A percentile compares a stretch with the other conserved stretches of the same genome.
These are phyloP conservation scores for Phytophthora pistaciae DNA, from an alignment of 352 stramenopile genomes.

Conservation along the genomic window DNA sequence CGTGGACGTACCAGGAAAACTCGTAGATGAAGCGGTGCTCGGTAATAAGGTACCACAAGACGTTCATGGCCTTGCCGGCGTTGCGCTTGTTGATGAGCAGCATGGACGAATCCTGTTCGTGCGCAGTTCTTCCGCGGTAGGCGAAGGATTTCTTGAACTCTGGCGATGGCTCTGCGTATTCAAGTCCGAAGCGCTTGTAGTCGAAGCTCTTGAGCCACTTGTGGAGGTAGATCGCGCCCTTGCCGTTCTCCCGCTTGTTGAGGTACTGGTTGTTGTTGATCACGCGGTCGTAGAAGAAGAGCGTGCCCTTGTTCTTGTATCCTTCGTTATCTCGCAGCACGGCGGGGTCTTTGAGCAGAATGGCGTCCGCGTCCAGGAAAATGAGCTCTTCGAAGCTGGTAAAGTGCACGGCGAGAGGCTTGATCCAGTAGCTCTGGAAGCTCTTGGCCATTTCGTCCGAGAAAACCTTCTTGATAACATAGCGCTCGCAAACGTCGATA, in stretches of 20 bases:
- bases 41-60: slow-evolving; percentile 77
- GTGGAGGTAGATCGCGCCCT: slow-evolving; percentile 48
- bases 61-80: slow-evolving; percentile 49
- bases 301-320: slow-evolving; percentile 57
- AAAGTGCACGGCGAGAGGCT: slow-evolving; percentile 55
- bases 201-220: slow-evolving; percentile 61
- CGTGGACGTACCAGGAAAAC: slow-evolving; percentile 59
- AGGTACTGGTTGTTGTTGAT: slow-evolving; percentile 66
- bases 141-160: slow-evolving; percentile 53
- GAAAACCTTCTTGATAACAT: slow-evolving; percentile 40
- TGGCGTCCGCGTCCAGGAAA: slow-evolving; percentile 57
- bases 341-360: slow-evolving; percentile 49
- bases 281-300: slow-evolving; percentile 49
- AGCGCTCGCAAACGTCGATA: slow-evolving; percentile 52
- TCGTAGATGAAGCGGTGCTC: slow-evolving; percentile 68
- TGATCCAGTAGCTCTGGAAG: slow-evolving; percentile 61
- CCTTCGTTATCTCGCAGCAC: slow-evolving; percentile 36
- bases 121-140: slow-evolving; percentile 52
- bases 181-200: slow-evolving; percentile 56
- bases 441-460: slow-evolving; percentile 31
- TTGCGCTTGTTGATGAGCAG: slow-evolving; percentile 72
- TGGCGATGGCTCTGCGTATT: slow-evolving; percentile 21
- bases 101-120: slow-evolving; percentile 83
- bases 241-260: slow-evolving; percentile 43
- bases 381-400: slow-evolving; percentile 59